Conservation (phyloP, 2,329 filamentous ascomycete species). For the Ceratocystiopsis sp. region DNA sequence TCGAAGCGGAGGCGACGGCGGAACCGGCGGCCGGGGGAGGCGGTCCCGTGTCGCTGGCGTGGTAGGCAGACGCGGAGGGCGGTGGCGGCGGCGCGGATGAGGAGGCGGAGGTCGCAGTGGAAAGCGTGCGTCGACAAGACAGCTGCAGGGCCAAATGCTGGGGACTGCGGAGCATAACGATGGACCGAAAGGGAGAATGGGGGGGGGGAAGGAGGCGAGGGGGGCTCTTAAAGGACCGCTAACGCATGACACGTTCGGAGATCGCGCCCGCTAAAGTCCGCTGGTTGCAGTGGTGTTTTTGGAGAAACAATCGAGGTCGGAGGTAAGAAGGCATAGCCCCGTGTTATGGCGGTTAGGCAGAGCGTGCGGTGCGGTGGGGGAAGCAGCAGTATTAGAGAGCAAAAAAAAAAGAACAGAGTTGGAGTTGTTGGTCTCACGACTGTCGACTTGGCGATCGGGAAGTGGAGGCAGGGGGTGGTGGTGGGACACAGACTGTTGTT, state of each 20-base stretch:
- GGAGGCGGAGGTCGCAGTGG: constrained; percentile 7
- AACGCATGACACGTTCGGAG: not conserved
- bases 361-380: no score
- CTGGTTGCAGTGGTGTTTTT: no score
- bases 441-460: no score
- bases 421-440: no score
- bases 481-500: no score
- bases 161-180: constrained; percentile 10
- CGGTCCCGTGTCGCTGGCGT: not conserved
- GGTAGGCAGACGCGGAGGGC: not conserved
- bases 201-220: not conserved
- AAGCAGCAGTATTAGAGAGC: no score
- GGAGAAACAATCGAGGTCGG: no score
- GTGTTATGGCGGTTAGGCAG: no score
- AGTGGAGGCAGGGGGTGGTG: no score
- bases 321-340: no score
- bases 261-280: not conserved
- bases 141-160: constrained; percentile 10
- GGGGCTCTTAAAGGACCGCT: not conserved
- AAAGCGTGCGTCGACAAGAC: constrained; percentile 9
- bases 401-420: no score
- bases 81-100: constrained; percentile 2
- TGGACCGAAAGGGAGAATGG: not conserved
- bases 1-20: not conserved
- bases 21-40: not conserved